phyloP scores from a whole-genome alignment of 768 basidiomycete species.

The Hirschioporus abietinus region DNA sequence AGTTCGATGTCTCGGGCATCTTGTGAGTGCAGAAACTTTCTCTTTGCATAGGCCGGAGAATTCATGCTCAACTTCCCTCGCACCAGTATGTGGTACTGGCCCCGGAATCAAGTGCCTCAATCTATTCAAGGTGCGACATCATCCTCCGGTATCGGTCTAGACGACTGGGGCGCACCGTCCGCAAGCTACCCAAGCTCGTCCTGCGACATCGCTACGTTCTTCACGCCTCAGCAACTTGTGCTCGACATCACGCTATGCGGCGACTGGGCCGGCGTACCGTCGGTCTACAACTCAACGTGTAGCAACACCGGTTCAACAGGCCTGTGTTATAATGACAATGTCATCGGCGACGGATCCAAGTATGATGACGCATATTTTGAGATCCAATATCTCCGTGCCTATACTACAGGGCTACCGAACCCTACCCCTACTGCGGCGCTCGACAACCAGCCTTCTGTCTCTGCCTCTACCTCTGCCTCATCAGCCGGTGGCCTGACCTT shows the following conservation, averaged over 20 bases:
- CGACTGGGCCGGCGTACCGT: constrained; percentile 44
- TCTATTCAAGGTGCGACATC: constrained; percentile 28
- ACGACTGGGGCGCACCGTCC: constrained; percentile 41
- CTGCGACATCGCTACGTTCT: constrained; percentile 42
- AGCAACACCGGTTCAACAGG: constrained; percentile 31
- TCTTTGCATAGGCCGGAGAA: not conserved
- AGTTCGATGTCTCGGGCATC: constrained; percentile 56
- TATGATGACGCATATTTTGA: constrained; percentile 64
- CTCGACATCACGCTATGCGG: constrained; percentile 54
- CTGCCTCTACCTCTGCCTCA: constrained; percentile 2
- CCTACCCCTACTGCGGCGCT: constrained; percentile 16
- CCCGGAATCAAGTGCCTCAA: constrained; percentile 34
- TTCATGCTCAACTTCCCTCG: constrained; percentile 5
- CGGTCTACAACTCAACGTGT: constrained; percentile 40
- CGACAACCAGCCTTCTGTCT: constrained; percentile 1
- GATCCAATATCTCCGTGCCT: constrained; percentile 59
- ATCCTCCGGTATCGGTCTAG: constrained; percentile 30
- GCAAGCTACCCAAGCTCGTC: constrained; percentile 34
- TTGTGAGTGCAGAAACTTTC: constrained; percentile 28
- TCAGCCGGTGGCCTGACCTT: not conserved
- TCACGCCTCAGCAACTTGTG: constrained; percentile 44
- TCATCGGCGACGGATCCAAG: constrained; percentile 47
- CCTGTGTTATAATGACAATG: constrained; percentile 47
- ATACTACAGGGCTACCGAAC: constrained; percentile 30
- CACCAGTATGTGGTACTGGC: not conserved